These are phyloP conservation scores for Malassezia furfur DNA, from an alignment of 1,284 basidiomycete species.

Conservation along the genomic window DNA sequence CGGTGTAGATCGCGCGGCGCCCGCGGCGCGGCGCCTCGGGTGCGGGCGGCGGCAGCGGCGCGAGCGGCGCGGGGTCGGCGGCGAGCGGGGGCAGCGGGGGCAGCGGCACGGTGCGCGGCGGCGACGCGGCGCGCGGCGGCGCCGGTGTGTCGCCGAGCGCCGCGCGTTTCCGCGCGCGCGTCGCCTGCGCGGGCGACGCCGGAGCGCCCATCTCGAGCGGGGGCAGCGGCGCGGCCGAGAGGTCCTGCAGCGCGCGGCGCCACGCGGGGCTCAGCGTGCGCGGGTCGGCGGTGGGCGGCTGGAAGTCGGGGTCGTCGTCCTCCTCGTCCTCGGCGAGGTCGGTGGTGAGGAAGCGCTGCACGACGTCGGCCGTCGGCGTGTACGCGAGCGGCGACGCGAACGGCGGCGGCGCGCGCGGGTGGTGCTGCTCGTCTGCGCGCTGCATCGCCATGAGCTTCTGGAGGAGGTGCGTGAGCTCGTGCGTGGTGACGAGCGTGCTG, in stretches of 20 bases:
- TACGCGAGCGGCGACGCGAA: not conserved
- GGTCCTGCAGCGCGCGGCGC: constrained; percentile 29
- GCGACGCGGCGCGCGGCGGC: not conserved
- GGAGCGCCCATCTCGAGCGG: not conserved
- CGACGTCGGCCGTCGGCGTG: not conserved
- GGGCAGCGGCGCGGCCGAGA: not conserved
- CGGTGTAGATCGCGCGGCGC: constrained; percentile 11
- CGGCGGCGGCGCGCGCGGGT: not conserved
- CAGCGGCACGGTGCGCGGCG: not conserved
- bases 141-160: not conserved
- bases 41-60: not conserved
- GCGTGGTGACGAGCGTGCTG: constrained; percentile 23
- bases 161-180: not conserved
- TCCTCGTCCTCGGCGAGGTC: constrained; percentile 33
- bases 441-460: constrained; percentile 32
- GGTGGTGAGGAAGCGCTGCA: constrained; percentile 23
- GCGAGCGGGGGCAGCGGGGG: not conserved
- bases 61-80: not conserved
- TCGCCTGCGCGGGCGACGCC: not conserved
- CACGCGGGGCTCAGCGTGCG: constrained; percentile 30
- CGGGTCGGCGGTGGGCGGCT: constrained; percentile 26
- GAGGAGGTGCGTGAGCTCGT: constrained; percentile 30
- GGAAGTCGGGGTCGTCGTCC: constrained; percentile 35
- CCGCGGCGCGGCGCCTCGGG: constrained; percentile 3
- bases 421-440: constrained; percentile 6